Evolutionary conservation across 768 basidiomycete genomes (phyloP), one percentile per base, ranked within the genome.

Genomic region (Mycena metata): DNA sequence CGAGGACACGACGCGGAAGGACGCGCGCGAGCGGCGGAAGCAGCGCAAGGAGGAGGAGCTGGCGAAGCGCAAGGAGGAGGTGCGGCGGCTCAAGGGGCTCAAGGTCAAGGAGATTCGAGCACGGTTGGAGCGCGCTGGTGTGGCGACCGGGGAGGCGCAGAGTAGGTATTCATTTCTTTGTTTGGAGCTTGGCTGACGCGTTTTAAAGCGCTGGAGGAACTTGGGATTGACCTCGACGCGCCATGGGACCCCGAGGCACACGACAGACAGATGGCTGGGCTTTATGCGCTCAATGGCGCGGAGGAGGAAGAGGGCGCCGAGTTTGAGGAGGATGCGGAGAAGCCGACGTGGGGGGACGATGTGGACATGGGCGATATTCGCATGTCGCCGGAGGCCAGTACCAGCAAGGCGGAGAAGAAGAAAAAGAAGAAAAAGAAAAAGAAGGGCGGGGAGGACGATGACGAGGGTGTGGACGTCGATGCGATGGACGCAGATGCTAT

Each of bases 331-430:
- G 85, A 55, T 19, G 84, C 81, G 42, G 86, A 88, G 69, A 97
- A 97, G 79, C 98, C 98, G 4, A 80, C 82, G 0, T 99, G 97
- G 97, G 91, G 94, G 46, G 94, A 98, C 69, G 96, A 98, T 73
- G 89, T 96, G 64, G 89, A 95, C 70, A 87, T 96, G 51, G 86
- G 82, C n/a, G 89, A 93, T 75, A 89, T 95, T 41, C 75, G 78
- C 72, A 47, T 79, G 69, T 62, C 75, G 17, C 79, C 81, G 11
- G 81, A 76, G 24, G 74, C 79, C 43, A 79, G 80, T 47, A 70
- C 75, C 58, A 75, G 59, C 19, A 69, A 74, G 56, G 84, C 82
- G 72, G 86, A 84, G 65, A 89, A 84, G 73, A 86, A 87, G 69
- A 89, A 88, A 73, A 90, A 89, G 77, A 85, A 86, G 70, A 81